phyloP scores from a whole-genome alignment of 2,329 filamentous ascomycete genomes.

The Huntiella abstrusa region DNA sequence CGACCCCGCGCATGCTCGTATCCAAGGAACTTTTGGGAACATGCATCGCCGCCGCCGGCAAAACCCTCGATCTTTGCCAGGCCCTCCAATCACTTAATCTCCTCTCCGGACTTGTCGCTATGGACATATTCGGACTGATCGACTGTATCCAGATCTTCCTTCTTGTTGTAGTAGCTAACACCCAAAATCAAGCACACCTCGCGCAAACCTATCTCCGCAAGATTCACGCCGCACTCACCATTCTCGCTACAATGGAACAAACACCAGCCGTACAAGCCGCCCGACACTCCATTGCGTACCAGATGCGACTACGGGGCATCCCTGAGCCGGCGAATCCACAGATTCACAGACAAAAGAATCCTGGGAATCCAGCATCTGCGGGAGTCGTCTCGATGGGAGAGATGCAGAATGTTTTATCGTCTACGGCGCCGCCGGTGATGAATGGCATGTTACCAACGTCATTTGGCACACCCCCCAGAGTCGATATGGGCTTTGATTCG shows the following conservation, averaged over 20 bases:
- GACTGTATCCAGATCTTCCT: constrained; percentile 16
- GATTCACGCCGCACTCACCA: constrained; percentile 12
- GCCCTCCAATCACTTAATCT: constrained; percentile 13
- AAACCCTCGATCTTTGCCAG: constrained; percentile 12
- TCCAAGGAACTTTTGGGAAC: constrained; percentile 13
- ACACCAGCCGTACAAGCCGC: constrained; percentile 12
- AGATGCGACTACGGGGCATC: constrained; percentile 1
- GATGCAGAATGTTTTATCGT: too few relatives aligned
- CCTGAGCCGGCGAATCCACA: not conserved
- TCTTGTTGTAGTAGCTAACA: constrained; percentile 12
- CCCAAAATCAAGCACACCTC: not conserved
- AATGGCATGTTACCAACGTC: too few relatives aligned
- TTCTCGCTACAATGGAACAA: constrained; percentile 16
- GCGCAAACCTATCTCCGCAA: constrained; percentile 5
- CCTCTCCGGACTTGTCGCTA: constrained; percentile 14
- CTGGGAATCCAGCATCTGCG: too few relatives aligned
- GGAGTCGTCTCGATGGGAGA: too few relatives aligned
- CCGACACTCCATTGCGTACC: not conserved
- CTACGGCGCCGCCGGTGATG: too few relatives aligned
- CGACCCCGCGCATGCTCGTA: constrained; percentile 12
- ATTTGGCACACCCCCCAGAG: too few relatives aligned
- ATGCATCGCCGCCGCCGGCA: constrained; percentile 14
- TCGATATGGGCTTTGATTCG: too few relatives aligned
- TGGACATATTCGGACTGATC: constrained; percentile 14
- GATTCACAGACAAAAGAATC: too few relatives aligned